Evolutionary conservation across 805 yeast species (phyloP).

Genomic region (Yarrowia sp.): DNA sequence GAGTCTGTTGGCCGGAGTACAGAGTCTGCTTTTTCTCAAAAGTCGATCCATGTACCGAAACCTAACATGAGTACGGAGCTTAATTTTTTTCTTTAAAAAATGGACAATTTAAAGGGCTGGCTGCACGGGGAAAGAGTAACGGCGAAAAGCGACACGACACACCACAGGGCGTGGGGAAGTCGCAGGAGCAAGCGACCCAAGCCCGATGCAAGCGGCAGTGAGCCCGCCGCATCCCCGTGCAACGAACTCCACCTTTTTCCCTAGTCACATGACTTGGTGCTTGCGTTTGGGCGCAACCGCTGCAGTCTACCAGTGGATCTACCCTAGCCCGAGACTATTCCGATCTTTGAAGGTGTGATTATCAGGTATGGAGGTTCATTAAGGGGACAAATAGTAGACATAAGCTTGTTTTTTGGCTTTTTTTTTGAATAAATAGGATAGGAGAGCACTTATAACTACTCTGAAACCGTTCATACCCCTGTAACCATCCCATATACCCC

Average conservation of each 20-base stretch:
- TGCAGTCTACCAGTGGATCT: neutral
- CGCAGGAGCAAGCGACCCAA: neutral
- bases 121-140: neutral
- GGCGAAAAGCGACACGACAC: neutral
- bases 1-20: neutral
- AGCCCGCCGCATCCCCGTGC: neutral
- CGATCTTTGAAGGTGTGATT: neutral
- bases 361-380: no score
- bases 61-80: neutral
- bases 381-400: no score
- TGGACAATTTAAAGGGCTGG: neutral
- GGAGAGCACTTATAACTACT: no score
- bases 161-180: neutral
- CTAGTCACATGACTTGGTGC: neutral
- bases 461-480: no score
- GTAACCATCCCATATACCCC: no score
- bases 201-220: neutral
- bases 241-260: neutral
- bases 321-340: conserved; percentile 3
- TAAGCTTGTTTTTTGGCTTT: no score
- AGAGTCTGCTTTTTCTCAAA: conserved; percentile 15
- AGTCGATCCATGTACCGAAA: conserved; percentile 25
- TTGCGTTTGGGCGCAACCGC: conserved; percentile 10
- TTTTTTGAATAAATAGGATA: no score
- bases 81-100: neutral